Conservation (phyloP, 495 filamentous ascomycete genomes). For the Aspergillus saccharolyticus region DNA sequence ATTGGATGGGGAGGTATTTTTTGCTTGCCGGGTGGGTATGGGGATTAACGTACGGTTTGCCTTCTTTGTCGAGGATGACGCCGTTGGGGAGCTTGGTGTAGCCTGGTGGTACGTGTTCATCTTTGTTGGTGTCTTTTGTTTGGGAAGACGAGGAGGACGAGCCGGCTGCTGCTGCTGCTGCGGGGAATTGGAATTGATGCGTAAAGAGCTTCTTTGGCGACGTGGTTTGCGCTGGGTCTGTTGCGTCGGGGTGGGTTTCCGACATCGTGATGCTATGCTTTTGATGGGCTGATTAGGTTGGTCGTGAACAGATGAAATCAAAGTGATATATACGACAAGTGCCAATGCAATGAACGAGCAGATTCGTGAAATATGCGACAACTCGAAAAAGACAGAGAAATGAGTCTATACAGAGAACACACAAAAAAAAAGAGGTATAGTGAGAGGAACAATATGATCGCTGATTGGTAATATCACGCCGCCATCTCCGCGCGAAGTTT, state of each 20-base stretch:
- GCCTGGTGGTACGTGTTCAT: neutral
- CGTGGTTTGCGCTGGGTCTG: constrained; percentile 1
- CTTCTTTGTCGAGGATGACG: constrained; percentile 82
- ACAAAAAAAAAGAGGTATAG: constrained; percentile 1
- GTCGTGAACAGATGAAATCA: too few relatives aligned
- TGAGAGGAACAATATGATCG: neutral
- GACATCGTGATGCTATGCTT: constrained; percentile 2
- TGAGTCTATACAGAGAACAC: neutral
- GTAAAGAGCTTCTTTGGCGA: constrained; percentile 8
- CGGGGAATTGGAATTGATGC: neutral
- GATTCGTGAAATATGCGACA: too few relatives aligned
- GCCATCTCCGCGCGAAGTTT: neutral
- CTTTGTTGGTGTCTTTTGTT: constrained; percentile 13
- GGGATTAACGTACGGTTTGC: constrained; percentile 76
- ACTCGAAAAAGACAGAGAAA: neutral
- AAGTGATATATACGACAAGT: too few relatives aligned
- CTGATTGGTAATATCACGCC: neutral
- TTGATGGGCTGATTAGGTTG: neutral
- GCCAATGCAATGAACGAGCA: too few relatives aligned
- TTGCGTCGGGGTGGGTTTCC: constrained; percentile 9
- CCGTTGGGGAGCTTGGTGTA: constrained; percentile 60
- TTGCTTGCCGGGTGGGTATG: neutral
- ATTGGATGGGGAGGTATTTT: neutral
- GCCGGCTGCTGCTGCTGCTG: neutral
- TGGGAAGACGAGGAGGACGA: constrained; percentile 5